Evolutionary conservation across 441 rosid species (phyloP), one percentile per base, ranked within the genome.

Genomic region (Hypseocharis bilobata): DNA sequence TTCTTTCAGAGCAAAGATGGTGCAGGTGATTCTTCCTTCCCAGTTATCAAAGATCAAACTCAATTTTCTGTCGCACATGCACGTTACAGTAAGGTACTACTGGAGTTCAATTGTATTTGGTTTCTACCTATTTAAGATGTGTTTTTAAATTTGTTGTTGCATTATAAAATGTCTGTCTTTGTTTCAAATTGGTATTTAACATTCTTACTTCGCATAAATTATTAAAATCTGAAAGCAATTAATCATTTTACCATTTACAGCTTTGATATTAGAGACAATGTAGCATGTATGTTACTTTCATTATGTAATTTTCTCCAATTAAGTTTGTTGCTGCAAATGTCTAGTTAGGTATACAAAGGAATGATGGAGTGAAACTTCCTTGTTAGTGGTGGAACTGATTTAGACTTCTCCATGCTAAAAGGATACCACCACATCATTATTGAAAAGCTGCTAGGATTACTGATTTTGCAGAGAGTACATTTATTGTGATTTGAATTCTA

Each of bases 61-160:
- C 99, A 89, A 40, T 94, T 91, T 78, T 82, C 90, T 73, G 94
- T 91, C 78, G 76, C 94, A 65, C 96, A 94, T 75, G 88, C 98
- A 65, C 94, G 96, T 28, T 70, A 89, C 75, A 94, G 82, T 78
- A 94, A 85, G 98, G 99, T 94, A 85, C 54, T 19, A 17, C 10
- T 42, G 6, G 40, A 67, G 40, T 64, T 42, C 47, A 13, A 58
- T 25, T 61, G 69, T 62, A 23, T 68, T 49, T 58, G 29, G 32
- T 14, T 63, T 22, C 55, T 40, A 60, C 28, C 0, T 32, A 27
- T 55, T 25, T 65, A 22, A 51, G 66, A 25, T 57, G 25, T 58
- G 59, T 55, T 59, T 32, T 17, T 52, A 16, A 67, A 29, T 20
- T 22, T 32, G 22, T 55, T 26, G 0, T 2, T 38, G 36, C 40